Conservation (phyloP, 208 protist genomes). For the Strigomonas galati region DNA sequence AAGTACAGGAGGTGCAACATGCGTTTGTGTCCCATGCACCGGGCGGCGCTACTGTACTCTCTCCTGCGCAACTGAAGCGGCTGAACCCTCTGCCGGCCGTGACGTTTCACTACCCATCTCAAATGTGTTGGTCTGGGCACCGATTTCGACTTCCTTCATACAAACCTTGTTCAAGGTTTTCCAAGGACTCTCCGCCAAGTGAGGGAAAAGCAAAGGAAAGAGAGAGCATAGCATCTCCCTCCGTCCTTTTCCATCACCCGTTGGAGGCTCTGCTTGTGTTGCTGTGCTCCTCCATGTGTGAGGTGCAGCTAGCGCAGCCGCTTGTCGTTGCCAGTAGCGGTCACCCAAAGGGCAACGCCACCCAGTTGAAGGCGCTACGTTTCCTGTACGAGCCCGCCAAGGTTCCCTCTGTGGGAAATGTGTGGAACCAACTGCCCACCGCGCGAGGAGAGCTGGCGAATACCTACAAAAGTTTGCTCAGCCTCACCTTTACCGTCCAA, state of each 20-base stretch:
- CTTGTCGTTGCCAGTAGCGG: not conserved
- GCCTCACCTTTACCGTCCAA: not conserved
- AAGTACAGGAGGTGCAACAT: not conserved
- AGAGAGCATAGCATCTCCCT: not conserved
- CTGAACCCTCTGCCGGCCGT: slow-evolving; percentile 21
- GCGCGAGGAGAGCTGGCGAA: not conserved
- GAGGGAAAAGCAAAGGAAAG: too few species aligned
- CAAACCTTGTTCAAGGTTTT: not conserved
- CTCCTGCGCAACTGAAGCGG: not conserved
- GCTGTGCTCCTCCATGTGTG: slow-evolving; percentile 16
- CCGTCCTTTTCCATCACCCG: slow-evolving; percentile 27
- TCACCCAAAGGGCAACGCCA: not conserved
- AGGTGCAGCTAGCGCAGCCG: slow-evolving; percentile 13
- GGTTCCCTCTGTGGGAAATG: not conserved
- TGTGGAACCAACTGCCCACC: not conserved
- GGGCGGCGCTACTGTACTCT: not conserved
- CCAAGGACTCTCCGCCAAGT: too few species aligned
- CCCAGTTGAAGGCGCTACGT: not conserved
- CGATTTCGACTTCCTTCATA: slow-evolving; percentile 19
- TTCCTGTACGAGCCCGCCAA: not conserved
- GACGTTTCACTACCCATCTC: slow-evolving; percentile 21
- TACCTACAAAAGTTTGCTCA: not conserved
- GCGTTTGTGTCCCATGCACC: not conserved
- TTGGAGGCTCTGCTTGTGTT: slow-evolving; percentile 38
- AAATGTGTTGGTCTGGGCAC: slow-evolving; percentile 30